Evolutionary conservation across 2,329 filamentous ascomycete species (phyloP).

Genomic region (Aspergillus udagawae): DNA sequence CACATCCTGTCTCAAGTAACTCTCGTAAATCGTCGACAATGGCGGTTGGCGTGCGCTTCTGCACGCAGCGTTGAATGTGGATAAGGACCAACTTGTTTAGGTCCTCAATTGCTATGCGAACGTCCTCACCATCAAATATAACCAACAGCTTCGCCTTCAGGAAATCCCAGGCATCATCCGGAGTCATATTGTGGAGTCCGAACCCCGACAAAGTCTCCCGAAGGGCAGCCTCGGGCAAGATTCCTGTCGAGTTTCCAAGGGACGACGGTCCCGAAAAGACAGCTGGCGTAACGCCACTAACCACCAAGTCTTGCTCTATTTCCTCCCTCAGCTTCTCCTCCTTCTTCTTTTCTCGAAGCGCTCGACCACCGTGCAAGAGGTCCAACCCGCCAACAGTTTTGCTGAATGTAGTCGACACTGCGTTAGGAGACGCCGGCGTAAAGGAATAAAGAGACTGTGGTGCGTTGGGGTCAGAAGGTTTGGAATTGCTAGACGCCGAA

Average conservation of each 20-base stretch:
- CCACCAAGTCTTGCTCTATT: constrained; percentile 28
- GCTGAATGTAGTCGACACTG: constrained; percentile 60
- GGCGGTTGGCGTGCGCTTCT: constrained; percentile 54
- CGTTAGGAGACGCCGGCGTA: constrained; percentile 59
- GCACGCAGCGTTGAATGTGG: constrained; percentile 60
- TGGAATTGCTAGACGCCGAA: constrained; percentile 62
- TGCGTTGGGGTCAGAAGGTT: constrained; percentile 59
- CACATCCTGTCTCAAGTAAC: constrained; percentile 68
- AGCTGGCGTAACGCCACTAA: constrained; percentile 21
- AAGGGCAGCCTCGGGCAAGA: constrained; percentile 34
- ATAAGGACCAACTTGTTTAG: constrained; percentile 61
- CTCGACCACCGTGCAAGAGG: constrained; percentile 70
- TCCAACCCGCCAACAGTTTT: constrained; percentile 81
- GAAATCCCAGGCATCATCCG: constrained; percentile 64
- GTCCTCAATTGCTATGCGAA: constrained; percentile 62
- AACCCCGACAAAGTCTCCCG: constrained; percentile 47
- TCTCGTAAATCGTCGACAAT: constrained; percentile 62
- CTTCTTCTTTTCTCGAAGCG: constrained; percentile 75
- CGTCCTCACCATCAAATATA: constrained; percentile 62
- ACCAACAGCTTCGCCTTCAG: constrained; percentile 60
- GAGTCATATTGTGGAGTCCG: constrained; percentile 65
- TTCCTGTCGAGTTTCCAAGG: constrained; percentile 28
- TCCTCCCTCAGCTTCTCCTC: constrained; percentile 57
- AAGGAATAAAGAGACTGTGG: constrained; percentile 64
- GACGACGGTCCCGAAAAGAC: constrained; percentile 36